A percentile compares a stretch with the other conserved stretches of the same genome.
These are phyloP conservation scores for Talaromyces sp. DNA, from an alignment of 2,329 filamentous ascomycete genomes.

Conservation along the genomic window DNA sequence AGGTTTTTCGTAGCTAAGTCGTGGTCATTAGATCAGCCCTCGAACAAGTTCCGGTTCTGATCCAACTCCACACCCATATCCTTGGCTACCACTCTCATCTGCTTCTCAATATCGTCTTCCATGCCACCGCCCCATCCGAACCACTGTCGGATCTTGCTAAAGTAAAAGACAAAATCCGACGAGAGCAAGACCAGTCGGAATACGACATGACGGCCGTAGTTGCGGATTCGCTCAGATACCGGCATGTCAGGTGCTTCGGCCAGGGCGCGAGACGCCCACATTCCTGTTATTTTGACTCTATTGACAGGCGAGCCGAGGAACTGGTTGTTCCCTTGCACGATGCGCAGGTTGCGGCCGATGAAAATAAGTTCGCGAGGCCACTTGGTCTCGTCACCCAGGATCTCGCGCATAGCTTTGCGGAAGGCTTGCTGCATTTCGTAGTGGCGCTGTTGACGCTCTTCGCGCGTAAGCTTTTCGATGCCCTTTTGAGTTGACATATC, in stretches of 20 bases:
- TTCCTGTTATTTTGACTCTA: constrained; percentile 85
- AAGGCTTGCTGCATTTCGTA: constrained; percentile 78
- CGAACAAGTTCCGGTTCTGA: constrained; percentile 67
- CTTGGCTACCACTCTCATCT: constrained; percentile 81
- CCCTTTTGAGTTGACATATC: constrained; percentile 61
- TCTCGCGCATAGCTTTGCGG: constrained; percentile 67
- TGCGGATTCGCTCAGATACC: constrained; percentile 57
- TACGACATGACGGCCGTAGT: constrained; percentile 72
- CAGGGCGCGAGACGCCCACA: constrained; percentile 82
- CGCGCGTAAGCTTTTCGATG: constrained; percentile 47
- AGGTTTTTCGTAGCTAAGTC: not conserved
- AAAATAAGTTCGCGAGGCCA: constrained; percentile 90
- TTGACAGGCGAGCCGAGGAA: constrained; percentile 85
- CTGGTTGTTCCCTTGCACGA: constrained; percentile 91
- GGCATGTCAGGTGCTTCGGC: constrained; percentile 66
- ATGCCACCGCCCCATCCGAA: constrained; percentile 75
- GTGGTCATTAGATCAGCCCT: constrained; percentile 52
- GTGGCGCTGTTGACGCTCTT: constrained; percentile 54
- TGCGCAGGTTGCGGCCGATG: constrained; percentile 84
- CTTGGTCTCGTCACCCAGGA: constrained; percentile 78
- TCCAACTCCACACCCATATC: constrained; percentile 90
- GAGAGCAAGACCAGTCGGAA: constrained; percentile 72
- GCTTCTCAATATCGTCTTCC: constrained; percentile 87
- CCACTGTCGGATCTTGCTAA: constrained; percentile 70
- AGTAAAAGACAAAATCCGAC: constrained; percentile 79